Base-by-base conservation (phyloP, 129 eudicot genomes). In the Dittrichia graveolens region DNA sequence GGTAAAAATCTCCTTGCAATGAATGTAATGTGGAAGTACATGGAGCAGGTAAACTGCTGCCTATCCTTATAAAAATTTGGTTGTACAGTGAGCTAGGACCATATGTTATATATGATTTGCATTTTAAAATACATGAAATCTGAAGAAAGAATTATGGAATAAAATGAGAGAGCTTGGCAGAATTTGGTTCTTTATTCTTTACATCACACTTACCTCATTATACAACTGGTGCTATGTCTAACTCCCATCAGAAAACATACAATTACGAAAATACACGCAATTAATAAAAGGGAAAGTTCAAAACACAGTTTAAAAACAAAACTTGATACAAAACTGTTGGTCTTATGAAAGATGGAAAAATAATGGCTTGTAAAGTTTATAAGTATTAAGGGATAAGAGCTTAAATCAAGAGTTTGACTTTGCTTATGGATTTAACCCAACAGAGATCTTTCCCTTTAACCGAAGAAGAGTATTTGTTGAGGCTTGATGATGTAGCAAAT, bases 401-500 rank as follows among this genome's bases (percentile, higher is more conserved):
- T 24, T 24, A 24, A 24, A 24, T 24, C 31, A 24, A 24, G 31
- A 24, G 31, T 24, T 24, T 24, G 31, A 24, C 16, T 18, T 19
- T 55, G 57, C 73, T 75, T 31, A 47, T 54, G 15, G 35, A 31
- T 65, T 74, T 56, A 50, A 65, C 78, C 78, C 72, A 54, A 60
- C 83, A 94, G 96, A 94, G 88, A 90, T 94, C 99, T 34, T 94
- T 94, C 72, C 99, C 99, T 10, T 73, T 94, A 70, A 94, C 89
- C 15, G 99, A 94, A 83, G 98, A 93, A 80, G 99, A 94, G 80
- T 94, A 94, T 78, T 75, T 94, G 53, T 69, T 94, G 78, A 90
- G 99, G 83, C 99, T 94, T 77, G 99, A 94, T 82, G 99, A 94
- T 43, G 97, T 94, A 69, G 99, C 99, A 49, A 94, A 94, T 79